Evolutionary conservation across 305 asterid species (phyloP).

Genomic region (Fraxinus greggii): DNA sequence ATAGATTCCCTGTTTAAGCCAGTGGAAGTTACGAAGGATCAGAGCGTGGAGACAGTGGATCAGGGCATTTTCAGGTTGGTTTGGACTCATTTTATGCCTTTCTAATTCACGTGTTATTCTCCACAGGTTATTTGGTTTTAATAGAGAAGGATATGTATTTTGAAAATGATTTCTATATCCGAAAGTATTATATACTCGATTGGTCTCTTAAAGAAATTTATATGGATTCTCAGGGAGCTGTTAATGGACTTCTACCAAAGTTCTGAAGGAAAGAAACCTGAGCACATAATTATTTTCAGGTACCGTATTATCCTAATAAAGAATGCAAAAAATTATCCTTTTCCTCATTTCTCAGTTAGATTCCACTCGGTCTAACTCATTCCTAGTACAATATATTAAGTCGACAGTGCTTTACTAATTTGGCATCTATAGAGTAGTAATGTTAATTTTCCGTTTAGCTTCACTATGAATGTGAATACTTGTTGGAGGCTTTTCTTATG

Average conservation of each 20-base stretch:
- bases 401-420: neutral
- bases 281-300: conserved; percentile 71
- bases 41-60: neutral
- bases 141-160: neutral
- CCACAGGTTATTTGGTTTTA: neutral
- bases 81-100: neutral
- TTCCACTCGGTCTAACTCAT: neutral
- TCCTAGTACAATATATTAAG: neutral
- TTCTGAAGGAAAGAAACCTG: conserved; percentile 46
- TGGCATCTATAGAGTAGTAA: neutral
- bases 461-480: neutral
- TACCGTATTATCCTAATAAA: neutral
- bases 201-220: neutral
- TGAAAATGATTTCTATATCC: neutral
- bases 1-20: conserved; percentile 52
- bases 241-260: conserved; percentile 51
- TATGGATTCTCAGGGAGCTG: conserved; percentile 44
- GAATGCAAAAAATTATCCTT: neutral
- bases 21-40: conserved; percentile 36
- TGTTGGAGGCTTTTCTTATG: neutral
- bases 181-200: neutral
- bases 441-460: neutral
- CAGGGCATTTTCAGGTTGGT: conserved; percentile 60
- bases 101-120: neutral
- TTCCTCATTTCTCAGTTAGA: neutral